These are phyloP conservation scores for Ophiostoma quercus DNA, from an alignment of 2,329 filamentous ascomycete genomes.

Conservation along the genomic window DNA sequence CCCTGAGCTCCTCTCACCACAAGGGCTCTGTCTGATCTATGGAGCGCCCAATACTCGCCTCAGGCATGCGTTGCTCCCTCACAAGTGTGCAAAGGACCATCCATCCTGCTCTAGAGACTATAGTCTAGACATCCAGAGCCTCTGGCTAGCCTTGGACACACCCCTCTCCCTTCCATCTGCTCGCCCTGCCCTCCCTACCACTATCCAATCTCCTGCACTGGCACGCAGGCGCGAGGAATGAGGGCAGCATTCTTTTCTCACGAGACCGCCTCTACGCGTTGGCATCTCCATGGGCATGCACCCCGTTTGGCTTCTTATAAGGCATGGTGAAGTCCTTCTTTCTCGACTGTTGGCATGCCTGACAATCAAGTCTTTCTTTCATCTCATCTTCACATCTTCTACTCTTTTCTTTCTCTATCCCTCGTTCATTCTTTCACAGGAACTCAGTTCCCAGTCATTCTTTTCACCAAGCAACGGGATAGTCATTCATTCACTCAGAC, in stretches of 20 bases:
- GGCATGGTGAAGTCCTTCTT: slow-evolving; percentile 24
- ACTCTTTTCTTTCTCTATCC: slow-evolving; percentile 14
- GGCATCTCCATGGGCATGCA: slow-evolving; percentile 22
- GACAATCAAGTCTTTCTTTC: slow-evolving; percentile 24
- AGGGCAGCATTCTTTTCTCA: slow-evolving; percentile 21
- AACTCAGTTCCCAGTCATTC: slow-evolving; percentile 20
- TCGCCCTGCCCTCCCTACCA: slow-evolving; percentile 24
- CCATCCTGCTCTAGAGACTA: slow-evolving; percentile 10
- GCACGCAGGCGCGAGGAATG: slow-evolving; percentile 26
- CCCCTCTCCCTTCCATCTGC: slow-evolving; percentile 16
- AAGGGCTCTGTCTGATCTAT: neutral
- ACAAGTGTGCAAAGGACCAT: slow-evolving; percentile 4
- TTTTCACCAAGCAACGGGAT: slow-evolving; percentile 16
- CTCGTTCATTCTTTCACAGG: slow-evolving; percentile 24
- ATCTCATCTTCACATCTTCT: slow-evolving; percentile 7
- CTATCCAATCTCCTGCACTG: slow-evolving; percentile 24
- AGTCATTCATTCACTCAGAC: slow-evolving; percentile 14
- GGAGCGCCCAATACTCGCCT: neutral
- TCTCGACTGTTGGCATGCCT: slow-evolving; percentile 24
- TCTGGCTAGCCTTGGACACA: slow-evolving; percentile 1
- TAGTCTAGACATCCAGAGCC: neutral
- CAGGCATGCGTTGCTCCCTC: slow-evolving; percentile 13
- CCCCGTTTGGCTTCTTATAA: slow-evolving; percentile 23
- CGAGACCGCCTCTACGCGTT: slow-evolving; percentile 23
- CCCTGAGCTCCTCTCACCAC: slow-evolving; percentile 7